Base-by-base conservation (phyloP, 2,329 filamentous ascomycete species). In the Fusarium musae region DNA sequence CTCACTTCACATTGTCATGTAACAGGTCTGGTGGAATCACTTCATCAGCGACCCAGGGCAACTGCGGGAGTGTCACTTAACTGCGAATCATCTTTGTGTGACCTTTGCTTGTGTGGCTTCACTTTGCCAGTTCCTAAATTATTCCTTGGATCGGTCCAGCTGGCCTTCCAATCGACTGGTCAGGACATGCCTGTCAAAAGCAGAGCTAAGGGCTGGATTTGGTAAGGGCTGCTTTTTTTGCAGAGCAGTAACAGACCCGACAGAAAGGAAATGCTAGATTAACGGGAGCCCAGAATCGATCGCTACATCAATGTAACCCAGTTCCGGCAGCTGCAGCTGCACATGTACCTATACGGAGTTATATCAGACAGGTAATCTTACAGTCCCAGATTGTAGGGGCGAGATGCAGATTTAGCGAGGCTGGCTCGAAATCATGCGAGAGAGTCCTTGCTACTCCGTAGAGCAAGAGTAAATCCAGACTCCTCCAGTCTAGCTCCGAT, bases 1-100 rank as follows among this genome's bases (percentile, higher is more conserved):
- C 46, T 69, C 65, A 73, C 52, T 69, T 58, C 47, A 44, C 28
- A 54, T 56, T 66, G 68, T 58, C 72, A 62, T 63, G 66, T 67
- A 42, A 57, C 49, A 52, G 43, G 50, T 44, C 37, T 66, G 56
- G 58, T 46, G 62, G 58, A 64, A 39, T 42, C 50, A 57, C 34
- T 39, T 58, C 56, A 59, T 56, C 44, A 53, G 47, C 42, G 49
- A 28, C 60, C 42, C 60, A 57, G 67, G 59, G 63, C 40, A 72
- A 46, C 44, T 43, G 67, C 70, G 70, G 65, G 40, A 72, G 60
- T 60, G 62, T 53, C 57, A 62, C 52, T 56, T 40, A 17, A 44
- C 36, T 49, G n/a, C 19, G 26, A 69, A 52, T 32, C n/a, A 50
- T 37, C 32, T 34, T 53, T 28, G 59, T 46, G 36, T 40, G n/a